Evolutionary conservation across 1,139 yeast species (phyloP), one percentile per base, ranked within the genome.

Genomic region (Saccharomyces hybrid): DNA sequence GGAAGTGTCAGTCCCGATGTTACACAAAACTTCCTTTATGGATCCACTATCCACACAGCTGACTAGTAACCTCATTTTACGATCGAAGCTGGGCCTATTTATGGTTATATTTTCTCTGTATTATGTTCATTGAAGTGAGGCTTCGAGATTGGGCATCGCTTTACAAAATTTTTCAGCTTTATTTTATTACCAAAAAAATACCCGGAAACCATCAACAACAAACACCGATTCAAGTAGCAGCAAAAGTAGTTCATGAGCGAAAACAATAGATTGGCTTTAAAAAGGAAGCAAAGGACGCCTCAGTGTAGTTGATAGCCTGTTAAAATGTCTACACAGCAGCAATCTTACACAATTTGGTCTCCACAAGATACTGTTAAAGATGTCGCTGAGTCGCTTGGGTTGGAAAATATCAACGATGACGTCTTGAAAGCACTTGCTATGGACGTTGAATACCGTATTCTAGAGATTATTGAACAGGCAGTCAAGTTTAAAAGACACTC

Each of bases 391-490:
- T 81, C 90, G 2, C 76, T 93, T 23, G 99, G 99, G 2, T 78
- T 93, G 46, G 70, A 76, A 7, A 85, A 79, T 57, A 74, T 93
- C 49, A 88, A 90, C 25, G 98, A 93, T 57, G 99, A 95, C 58
- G 96, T 95, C 1, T 88, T 96, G 52, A 88, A 89, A 65, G 89
- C 95, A 59, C 75, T 95, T 57, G 99, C 99, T 5, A 93, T 95
- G 99, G 99, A 95, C 70, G 96, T 93, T 31, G 99, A 95, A 73
- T 95, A 95, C 69, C 80, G 99, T 60, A 89, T 95, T 59, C 95
- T 93, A 69, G 99, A 95, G 72, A 88, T 95, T 49, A 76, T 93
- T 56, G 98, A 93, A 71, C 96, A 95, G 57, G 98, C 99, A 25
- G 83, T 87, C 56, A 95, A 93, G 70, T 91, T 93, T 71, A 95